Base-by-base conservation (phyloP, 768 basidiomycete genomes). In the Lactifluus piperatus region DNA sequence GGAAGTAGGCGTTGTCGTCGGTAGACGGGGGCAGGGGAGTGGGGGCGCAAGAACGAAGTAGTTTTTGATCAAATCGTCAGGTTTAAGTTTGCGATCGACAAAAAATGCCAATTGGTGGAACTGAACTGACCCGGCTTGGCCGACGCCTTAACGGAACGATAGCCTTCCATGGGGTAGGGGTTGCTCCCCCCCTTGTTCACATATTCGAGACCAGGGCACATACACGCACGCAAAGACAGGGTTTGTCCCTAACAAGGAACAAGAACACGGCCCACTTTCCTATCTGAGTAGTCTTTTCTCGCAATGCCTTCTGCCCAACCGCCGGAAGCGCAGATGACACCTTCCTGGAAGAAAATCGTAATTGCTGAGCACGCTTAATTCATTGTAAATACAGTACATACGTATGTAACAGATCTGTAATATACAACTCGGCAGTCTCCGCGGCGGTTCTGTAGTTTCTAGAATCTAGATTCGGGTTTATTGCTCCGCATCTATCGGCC, bases 1-100 rank as follows among this genome's bases (percentile, higher is more conserved):
- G 59, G 63, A 62, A 60, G 57, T 61, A 64, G 26, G 57, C 43
- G 50, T 29, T 48, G 37, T 49, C 57, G 54, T 53, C 54, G 54
- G 62, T 54, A 58, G 46, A 29, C 53, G 58, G 58, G 47, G 58
- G 32, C 16, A 50, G 47, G 49, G 58, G 26, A 8, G 44, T 41
- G 58, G 10, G 54, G 29, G 22, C 16, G 36, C n/a, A 6, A 22
- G 41, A 56, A 45, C 24, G 54, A 44, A 54, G 54, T 46, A 10
- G 18, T 30, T 6, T 48, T 48, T 60, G 50, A 58, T 54, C 51
- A 44, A 36, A 59, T 44, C 47, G 54, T 45, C 13, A 24, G 30
- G 41, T 60, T 60, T 60, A 56, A 56, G 59, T 51, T 60, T 51
- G 22, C 56, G 59, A 56, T 56, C 54, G 57, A 51, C 48, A 41